Percentiles rank a stretch among this genome's conserved stretches.
These are phyloP conservation scores for Brassica cretica DNA, from an alignment of 345 rosid species.

Conservation along the genomic window DNA sequence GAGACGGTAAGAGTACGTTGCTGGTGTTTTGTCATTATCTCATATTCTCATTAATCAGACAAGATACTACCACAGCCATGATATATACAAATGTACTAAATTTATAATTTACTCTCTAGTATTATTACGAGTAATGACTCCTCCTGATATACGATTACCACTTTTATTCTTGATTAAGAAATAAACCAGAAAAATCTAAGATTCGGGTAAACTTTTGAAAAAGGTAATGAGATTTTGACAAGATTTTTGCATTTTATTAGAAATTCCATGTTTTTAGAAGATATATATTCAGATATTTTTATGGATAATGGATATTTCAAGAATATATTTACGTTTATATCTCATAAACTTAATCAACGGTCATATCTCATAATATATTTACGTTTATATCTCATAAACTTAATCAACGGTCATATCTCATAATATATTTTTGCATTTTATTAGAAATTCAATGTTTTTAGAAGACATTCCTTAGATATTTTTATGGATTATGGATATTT, in stretches of 20 bases:
- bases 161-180: not conserved
- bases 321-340: not conserved
- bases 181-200: not conserved
- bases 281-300: not conserved
- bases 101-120: not conserved
- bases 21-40: not conserved
- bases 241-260: constrained; percentile 9
- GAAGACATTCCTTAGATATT: not conserved
- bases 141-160: not conserved
- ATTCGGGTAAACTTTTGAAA: constrained; percentile 13
- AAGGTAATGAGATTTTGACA: not conserved
- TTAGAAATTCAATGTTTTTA: too few relatives aligned
- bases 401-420: too few relatives aligned
- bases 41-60: not conserved
- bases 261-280: not conserved
- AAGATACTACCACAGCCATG: not conserved
- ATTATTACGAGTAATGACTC: not conserved
- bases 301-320: not conserved
- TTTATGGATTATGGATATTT: not conserved
- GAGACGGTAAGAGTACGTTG: not conserved
- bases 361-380: not conserved
- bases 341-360: not conserved
- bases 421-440: too few relatives aligned
- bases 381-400: not conserved
- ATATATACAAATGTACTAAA: not conserved